Percentiles rank a stretch among this genome's conserved stretches.
Evolutionary conservation across 768 basidiomycete genomes (phyloP).

Genomic region (Russula ochroleuca): DNA sequence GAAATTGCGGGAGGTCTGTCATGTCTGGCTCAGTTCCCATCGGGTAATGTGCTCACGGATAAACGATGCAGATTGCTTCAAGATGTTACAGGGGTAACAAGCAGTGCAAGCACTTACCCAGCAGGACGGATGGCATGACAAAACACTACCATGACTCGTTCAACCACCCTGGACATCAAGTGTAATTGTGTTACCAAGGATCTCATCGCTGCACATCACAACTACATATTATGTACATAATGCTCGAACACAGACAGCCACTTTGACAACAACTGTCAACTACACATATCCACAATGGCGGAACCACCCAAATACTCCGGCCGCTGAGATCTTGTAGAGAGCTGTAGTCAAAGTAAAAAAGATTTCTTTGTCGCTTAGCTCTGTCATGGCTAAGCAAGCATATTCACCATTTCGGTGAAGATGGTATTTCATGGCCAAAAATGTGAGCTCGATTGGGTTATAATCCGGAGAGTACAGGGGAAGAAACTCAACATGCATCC

Average conservation of each 20-base stretch:
- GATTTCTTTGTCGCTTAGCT: no score
- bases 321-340: no score
- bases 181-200: slow-evolving; percentile 66
- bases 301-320: no score
- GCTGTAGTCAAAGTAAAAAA: no score
- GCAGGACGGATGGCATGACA: slow-evolving; percentile 57
- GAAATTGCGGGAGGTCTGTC: slow-evolving; percentile 70
- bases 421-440: no score
- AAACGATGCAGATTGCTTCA: slow-evolving; percentile 54
- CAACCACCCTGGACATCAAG: slow-evolving; percentile 70
- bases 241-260: no score
- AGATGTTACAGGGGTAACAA: slow-evolving; percentile 66
- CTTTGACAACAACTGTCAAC: no score
- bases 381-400: no score
- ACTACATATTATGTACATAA: no score
- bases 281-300: no score
- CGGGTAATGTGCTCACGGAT: not conserved
- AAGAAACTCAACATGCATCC: not conserved
- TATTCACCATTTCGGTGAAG: no score
- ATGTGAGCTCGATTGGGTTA: no score
- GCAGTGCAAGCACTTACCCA: slow-evolving; percentile 53
- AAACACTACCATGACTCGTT: slow-evolving; percentile 69
- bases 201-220: slow-evolving; percentile 52
- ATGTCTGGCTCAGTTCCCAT: not conserved
- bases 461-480: not conserved